These are phyloP conservation scores for Vaucheria bursata DNA, from an alignment of 352 stramenopile species.

Conservation along the genomic window DNA sequence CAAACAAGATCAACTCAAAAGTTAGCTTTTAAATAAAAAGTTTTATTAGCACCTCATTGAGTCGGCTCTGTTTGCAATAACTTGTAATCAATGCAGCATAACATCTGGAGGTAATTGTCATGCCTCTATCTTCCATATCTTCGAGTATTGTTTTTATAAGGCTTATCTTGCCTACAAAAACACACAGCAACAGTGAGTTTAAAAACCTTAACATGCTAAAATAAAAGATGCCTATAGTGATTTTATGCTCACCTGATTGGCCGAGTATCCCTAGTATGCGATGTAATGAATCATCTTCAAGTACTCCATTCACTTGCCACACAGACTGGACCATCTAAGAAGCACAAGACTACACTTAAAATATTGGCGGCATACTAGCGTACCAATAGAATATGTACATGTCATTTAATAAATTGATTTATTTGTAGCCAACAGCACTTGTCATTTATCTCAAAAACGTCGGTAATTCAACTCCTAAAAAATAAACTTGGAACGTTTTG, in stretches of 20 bases:
- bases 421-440: too few relatives aligned
- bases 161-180: not conserved
- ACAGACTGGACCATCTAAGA: not conserved
- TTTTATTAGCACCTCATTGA: conserved; percentile 6
- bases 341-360: too few relatives aligned
- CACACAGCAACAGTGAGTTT: not conserved
- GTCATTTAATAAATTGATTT: too few relatives aligned
- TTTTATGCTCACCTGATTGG: not conserved
- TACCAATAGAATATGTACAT: too few relatives aligned
- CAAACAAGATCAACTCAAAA: too few relatives aligned
- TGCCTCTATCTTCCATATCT: conserved; percentile 26
- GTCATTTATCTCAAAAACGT: too few relatives aligned
- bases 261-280: not conserved
- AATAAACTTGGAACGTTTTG: too few relatives aligned
- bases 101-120: conserved; percentile 8
- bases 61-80: conserved; percentile 21
- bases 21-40: too few relatives aligned
- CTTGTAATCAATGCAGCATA: conserved; percentile 33
- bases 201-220: not conserved
- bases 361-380: too few relatives aligned
- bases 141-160: conserved; percentile 18
- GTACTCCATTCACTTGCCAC: not conserved
- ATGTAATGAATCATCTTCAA: not conserved
- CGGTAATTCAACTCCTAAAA: too few relatives aligned
- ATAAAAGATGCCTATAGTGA: not conserved